These are phyloP conservation scores for Coemansia sp. DNA, from an alignment of 192 early-diverging fungal genomes.

Conservation along the genomic window DNA sequence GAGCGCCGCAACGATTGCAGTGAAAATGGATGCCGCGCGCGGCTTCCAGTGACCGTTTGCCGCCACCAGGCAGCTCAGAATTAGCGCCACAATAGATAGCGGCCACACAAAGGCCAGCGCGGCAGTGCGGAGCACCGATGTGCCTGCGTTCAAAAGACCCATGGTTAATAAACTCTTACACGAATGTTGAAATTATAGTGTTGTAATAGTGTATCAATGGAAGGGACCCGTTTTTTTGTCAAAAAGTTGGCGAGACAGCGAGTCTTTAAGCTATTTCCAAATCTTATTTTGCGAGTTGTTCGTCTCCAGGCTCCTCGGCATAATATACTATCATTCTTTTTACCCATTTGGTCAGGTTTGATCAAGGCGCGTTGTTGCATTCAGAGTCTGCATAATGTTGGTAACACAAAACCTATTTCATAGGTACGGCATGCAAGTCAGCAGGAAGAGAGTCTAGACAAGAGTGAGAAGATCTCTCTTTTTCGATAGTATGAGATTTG, in stretches of 20 bases:
- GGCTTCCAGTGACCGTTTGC: conserved; percentile 52
- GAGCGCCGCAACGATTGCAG: conserved; percentile 36
- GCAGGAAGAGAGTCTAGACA: no score
- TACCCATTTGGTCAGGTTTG: neutral
- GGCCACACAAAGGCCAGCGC: conserved; percentile 34
- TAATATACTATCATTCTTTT: neutral
- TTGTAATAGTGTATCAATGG: neutral
- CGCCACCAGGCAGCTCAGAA: conserved; percentile 41
- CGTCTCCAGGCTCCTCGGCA: neutral
- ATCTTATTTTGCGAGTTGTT: no score
- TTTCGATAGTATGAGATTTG: no score
- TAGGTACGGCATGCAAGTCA: no score
- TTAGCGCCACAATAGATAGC: conserved; percentile 30
- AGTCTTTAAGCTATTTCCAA: conserved; percentile 1
- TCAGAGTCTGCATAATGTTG: no score
- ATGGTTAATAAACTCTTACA: conserved; percentile 19
- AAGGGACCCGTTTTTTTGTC: neutral
- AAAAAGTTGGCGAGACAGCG: neutral
- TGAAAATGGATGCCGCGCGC: conserved; percentile 45
- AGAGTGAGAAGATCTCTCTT: no score
- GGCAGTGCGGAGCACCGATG: conserved; percentile 35
- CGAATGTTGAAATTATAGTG: neutral
- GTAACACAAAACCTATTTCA: no score
- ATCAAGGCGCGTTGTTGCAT: no score
- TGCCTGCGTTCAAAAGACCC: conserved; percentile 32